A percentile compares a stretch with the other conserved stretches of the same genome.
phyloP scores from a whole-genome alignment of 2,329 filamentous ascomycete genomes.

The Stachybotrys echinatus region DNA sequence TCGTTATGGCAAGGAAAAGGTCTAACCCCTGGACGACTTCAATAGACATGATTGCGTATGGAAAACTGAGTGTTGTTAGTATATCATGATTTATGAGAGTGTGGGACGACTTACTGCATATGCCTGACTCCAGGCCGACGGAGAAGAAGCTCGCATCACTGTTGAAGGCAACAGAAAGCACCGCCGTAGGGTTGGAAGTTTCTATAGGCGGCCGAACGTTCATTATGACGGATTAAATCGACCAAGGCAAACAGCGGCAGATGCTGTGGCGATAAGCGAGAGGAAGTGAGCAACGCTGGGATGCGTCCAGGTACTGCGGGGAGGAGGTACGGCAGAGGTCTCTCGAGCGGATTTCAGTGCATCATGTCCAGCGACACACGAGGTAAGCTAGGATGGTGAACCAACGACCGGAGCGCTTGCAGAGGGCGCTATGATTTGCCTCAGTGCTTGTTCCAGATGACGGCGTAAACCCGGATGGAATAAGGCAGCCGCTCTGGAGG shows the following conservation, averaged over 20 bases:
- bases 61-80: conserved; percentile 49
- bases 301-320: no score
- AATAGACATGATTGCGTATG: conserved; percentile 67
- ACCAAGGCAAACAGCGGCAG: not conserved
- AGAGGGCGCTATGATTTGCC: not conserved
- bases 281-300: no score
- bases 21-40: conserved; percentile 46
- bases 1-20: not conserved
- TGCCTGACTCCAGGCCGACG: conserved; percentile 79
- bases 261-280: no score
- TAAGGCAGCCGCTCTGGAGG: not conserved
- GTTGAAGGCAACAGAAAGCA: conserved; percentile 83
- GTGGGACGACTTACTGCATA: conserved; percentile 59
- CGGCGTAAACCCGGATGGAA: not conserved
- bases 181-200: conserved; percentile 65
- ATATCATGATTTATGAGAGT: conserved; percentile 8
- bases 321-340: no score
- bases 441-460: not conserved
- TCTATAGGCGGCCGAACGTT: conserved; percentile 86
- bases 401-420: no score
- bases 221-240: conserved; percentile 47
- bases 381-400: no score
- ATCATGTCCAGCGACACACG: no score
- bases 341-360: no score
- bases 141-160: conserved; percentile 79